These are phyloP conservation scores for Ramaria sp. DNA, from an alignment of 768 basidiomycete genomes.

Conservation along the genomic window DNA sequence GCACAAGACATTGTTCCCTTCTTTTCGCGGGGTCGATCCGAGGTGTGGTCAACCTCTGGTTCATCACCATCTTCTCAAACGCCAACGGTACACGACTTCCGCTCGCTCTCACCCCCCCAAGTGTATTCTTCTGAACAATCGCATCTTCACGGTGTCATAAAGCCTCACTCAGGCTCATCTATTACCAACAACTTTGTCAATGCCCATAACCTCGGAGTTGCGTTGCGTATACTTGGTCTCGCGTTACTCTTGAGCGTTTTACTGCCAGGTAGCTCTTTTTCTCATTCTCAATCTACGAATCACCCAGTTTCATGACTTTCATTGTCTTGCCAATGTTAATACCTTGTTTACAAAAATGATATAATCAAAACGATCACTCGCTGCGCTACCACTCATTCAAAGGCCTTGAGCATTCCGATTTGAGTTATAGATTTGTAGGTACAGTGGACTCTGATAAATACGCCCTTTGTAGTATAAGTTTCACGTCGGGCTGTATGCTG, in stretches of 20 bases:
- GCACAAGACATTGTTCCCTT: background rate
- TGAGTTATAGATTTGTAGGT: too few relatives aligned
- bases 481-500: too few relatives aligned
- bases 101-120: background rate
- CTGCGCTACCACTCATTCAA: too few relatives aligned
- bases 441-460: too few relatives aligned
- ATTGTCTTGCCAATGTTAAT: too few relatives aligned
- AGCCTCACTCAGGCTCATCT: background rate
- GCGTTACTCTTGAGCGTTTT: conserved; percentile 1
- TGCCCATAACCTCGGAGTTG: conserved; percentile 1
- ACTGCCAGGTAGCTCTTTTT: background rate
- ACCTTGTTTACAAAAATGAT: too few relatives aligned
- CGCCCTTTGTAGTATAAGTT: too few relatives aligned
- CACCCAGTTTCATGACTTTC: too few relatives aligned
- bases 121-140: background rate
- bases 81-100: background rate
- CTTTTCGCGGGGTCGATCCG: background rate
- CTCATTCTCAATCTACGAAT: too few relatives aligned
- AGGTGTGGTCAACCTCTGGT: background rate
- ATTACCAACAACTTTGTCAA: background rate
- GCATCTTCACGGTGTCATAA: background rate
- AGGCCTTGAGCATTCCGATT: too few relatives aligned
- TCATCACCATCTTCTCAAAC: background rate
- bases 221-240: background rate
- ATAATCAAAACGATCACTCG: too few relatives aligned